Conservation (phyloP, 768 basidiomycete genomes). For the Psilocybe cubensis region DNA sequence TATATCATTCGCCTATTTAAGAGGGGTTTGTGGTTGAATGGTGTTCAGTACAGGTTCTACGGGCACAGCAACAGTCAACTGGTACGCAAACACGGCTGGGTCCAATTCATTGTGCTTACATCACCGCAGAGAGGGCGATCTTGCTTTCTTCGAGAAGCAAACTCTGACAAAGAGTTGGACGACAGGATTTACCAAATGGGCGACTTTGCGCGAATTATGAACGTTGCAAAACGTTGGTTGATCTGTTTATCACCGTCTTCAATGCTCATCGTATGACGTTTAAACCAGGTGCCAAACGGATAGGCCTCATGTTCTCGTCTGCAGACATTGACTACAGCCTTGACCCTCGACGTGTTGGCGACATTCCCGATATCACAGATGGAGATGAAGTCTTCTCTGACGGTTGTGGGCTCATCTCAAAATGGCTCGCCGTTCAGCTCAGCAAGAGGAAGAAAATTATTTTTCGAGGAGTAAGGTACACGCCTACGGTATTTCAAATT, state of each 20-base stretch:
- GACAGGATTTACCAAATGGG: slow-evolving; percentile 58
- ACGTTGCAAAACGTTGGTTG: slow-evolving; percentile 60
- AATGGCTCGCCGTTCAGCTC: slow-evolving; percentile 51
- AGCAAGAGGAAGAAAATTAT: slow-evolving; percentile 58
- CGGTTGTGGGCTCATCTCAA: slow-evolving; percentile 69
- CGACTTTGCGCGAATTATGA: slow-evolving; percentile 64
- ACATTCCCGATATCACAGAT: slow-evolving; percentile 62
- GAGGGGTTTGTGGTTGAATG: slow-evolving; percentile 59
- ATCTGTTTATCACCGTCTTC: neutral
- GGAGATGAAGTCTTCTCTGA: slow-evolving; percentile 68
- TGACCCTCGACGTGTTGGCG: slow-evolving; percentile 49
- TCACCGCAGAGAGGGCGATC: slow-evolving; percentile 55
- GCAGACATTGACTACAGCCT: slow-evolving; percentile 61
- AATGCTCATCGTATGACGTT: neutral
- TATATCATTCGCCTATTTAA: slow-evolving; percentile 61
- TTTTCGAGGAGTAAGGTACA: slow-evolving; percentile 58
- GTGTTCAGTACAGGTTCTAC: slow-evolving; percentile 67
- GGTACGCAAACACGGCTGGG: slow-evolving; percentile 33
- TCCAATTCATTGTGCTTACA: neutral
- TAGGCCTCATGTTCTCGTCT: slow-evolving; percentile 68
- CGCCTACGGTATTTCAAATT: slow-evolving; percentile 66
- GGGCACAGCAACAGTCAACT: slow-evolving; percentile 75
- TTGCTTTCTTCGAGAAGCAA: slow-evolving; percentile 63
- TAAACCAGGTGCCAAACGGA: slow-evolving; percentile 63
- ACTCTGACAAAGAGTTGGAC: slow-evolving; percentile 59